phyloP scores from a whole-genome alignment of 352 stramenopile genomes.

The Phytophthora quininea region DNA sequence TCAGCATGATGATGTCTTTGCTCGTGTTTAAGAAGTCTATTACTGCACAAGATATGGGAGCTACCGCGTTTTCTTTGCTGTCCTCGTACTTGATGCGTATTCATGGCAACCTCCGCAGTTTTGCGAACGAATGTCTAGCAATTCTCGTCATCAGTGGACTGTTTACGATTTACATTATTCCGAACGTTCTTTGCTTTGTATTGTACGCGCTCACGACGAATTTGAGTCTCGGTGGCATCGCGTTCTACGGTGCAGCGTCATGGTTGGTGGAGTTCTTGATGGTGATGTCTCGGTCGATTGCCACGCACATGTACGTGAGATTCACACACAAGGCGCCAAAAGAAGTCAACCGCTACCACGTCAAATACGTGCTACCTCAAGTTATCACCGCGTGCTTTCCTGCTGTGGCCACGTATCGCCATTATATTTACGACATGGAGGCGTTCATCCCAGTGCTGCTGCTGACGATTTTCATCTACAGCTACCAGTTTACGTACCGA shows the following conservation, averaged over 20 bases:
- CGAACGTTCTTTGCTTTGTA: conserved; percentile 55
- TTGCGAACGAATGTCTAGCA: conserved; percentile 63
- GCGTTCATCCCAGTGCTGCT: conserved; percentile 39
- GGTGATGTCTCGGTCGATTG: conserved; percentile 60
- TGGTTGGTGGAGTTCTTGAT: conserved; percentile 56
- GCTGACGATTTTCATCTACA: conserved; percentile 50
- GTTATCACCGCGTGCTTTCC: conserved; percentile 47
- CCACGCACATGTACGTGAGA: conserved; percentile 68
- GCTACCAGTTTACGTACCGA: conserved; percentile 61
- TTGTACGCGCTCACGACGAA: conserved; percentile 58
- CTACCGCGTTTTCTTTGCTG: conserved; percentile 1
- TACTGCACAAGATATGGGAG: conserved; percentile 6
- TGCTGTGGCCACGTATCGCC: conserved; percentile 41
- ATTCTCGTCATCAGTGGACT: conserved; percentile 55
- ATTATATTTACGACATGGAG: conserved; percentile 48
- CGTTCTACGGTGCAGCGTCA: conserved; percentile 47
- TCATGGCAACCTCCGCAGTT: conserved; percentile 40
- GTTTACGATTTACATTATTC: conserved; percentile 74
- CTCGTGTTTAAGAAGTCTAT: conserved; percentile 55
- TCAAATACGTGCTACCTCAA: conserved; percentile 64
- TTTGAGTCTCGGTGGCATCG: conserved; percentile 37
- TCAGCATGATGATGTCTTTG: conserved; percentile 86
- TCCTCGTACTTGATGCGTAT: conserved; percentile 13
- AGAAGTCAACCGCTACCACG: conserved; percentile 51
- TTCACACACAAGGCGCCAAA: conserved; percentile 51